Conservation (phyloP, 1,284 basidiomycete genomes). For the Thelephora terrestris region DNA sequence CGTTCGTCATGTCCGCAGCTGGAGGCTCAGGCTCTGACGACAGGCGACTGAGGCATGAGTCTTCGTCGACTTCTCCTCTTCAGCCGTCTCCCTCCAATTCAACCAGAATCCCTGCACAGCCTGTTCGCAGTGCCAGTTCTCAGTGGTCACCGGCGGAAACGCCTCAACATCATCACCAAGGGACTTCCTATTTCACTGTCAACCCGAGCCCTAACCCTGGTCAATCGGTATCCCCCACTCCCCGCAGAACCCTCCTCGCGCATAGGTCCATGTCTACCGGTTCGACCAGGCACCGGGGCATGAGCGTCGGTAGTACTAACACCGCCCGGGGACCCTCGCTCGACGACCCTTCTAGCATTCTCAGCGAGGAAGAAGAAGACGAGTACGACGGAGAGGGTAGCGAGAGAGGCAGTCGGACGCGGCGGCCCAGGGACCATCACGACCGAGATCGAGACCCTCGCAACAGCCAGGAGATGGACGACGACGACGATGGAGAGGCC, state of each 20-base stretch:
- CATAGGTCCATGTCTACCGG: conserved; percentile 40
- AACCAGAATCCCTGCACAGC: conserved; percentile 29
- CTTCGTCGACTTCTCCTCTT: conserved; percentile 12
- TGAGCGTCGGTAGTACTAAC: conserved; percentile 48
- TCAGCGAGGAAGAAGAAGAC: conserved; percentile 37
- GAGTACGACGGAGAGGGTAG: conserved; percentile 21
- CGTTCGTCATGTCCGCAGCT: not conserved
- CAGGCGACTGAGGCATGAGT: not conserved
- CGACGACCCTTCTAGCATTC: conserved; percentile 32
- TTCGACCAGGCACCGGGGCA: conserved; percentile 32
- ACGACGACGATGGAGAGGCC: conserved; percentile 22
- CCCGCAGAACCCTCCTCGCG: conserved; percentile 28
- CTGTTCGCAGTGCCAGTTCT: conserved; percentile 41
- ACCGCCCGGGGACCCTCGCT: conserved; percentile 26
- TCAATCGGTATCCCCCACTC: conserved; percentile 30
- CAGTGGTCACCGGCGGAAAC: conserved; percentile 46
- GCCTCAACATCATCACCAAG: conserved; percentile 55
- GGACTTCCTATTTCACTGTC: conserved; percentile 50
- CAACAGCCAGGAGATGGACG: conserved; percentile 10
- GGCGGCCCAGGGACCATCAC: not conserved
- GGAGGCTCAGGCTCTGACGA: not conserved
- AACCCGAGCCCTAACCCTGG: conserved; percentile 13
- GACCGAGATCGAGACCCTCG: conserved; percentile 17
- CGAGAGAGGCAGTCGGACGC: conserved; percentile 6
- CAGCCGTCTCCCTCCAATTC: conserved; percentile 18